These are phyloP conservation scores for Mytilinidion resinicola DNA, from an alignment of 495 filamentous ascomycete species.

Conservation along the genomic window DNA sequence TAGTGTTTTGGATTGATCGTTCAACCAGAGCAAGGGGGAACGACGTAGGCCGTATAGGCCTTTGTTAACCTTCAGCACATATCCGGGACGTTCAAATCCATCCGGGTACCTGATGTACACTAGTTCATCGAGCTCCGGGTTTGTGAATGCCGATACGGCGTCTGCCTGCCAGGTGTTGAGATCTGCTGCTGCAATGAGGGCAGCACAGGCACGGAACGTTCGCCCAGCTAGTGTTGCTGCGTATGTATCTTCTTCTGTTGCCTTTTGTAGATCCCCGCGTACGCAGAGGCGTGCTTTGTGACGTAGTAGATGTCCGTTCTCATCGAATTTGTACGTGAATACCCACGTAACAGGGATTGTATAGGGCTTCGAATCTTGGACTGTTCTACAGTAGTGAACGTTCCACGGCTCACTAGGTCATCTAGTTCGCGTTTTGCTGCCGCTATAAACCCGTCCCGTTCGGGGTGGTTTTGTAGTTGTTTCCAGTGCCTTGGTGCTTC, in stretches of 20 bases:
- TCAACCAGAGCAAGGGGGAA: neutral
- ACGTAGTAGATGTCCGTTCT: neutral
- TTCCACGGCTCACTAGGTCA: neutral
- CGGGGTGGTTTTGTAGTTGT: neutral
- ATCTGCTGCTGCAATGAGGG: neutral
- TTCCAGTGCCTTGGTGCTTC: too few relatives aligned
- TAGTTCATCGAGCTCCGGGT: neutral
- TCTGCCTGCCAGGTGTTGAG: neutral
- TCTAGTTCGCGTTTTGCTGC: neutral
- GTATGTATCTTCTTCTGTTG: neutral
- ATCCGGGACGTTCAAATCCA: neutral
- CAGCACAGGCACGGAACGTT: neutral
- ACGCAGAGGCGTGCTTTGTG: neutral
- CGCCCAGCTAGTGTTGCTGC: neutral
- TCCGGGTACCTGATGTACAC: too few relatives aligned
- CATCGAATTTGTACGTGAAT: neutral
- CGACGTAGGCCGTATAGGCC: neutral
- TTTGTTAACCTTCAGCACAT: neutral
- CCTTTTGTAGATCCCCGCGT: neutral
- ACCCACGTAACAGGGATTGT: too few relatives aligned
- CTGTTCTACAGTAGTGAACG: neutral
- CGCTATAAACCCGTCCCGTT: neutral
- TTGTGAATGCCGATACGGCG: neutral
- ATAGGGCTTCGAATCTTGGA: too few relatives aligned
- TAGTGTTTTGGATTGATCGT: too few relatives aligned